Base-by-base conservation (phyloP, 2,329 filamentous ascomycete species). In the Aureobasidium pullulans region DNA sequence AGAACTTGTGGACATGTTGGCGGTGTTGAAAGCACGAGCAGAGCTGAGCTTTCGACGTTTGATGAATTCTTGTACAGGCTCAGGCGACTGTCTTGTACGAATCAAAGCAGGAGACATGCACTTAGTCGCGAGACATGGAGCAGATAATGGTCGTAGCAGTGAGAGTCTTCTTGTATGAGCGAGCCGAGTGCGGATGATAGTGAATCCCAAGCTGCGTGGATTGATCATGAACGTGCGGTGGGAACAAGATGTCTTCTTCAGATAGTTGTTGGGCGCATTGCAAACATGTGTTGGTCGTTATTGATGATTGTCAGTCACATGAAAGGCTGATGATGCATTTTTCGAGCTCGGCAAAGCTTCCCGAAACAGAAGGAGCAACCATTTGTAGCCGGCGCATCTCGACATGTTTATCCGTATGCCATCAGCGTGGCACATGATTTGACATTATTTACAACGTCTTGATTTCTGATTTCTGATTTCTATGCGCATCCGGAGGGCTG, bases 51-150 rank as follows among this genome's bases (percentile, higher is more conserved):
- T 69, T n/a, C 65, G 63, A 34, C 67, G 44, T 62, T 71, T 72
- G 28, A 47, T 37, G 8, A 11, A 61, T 53, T 63, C 1, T 13
- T 11, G 23, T 31, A 16, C 15, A 13, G 43, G 34, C 28, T 57
- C 54, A 31, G 54, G 61, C 57, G 67, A 64, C 64, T 64, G 65
- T 64, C 67, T 67, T 61, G 63, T 65, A 44, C 54, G 47, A 57
- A 65, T 50, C 15, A 66, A 65, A 61, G 61, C 66, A 61, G 66
- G 65, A 68, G 70, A 69, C 70, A 71, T 71, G 66, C 65, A 67
- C 43, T 34, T 48, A 46, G 34, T 31, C 15, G 43, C 11, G 34
- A 57, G 34, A 57, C 54, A 57, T 57, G 15, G 19, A 31, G 40
- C 8, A 16, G 16, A 19, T 39, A 16, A 34, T 47, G 43, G 10